Evolutionary conservation across 2,329 filamentous ascomycete genomes (phyloP).

Genomic region (Pseudogymnoascus sp.): DNA sequence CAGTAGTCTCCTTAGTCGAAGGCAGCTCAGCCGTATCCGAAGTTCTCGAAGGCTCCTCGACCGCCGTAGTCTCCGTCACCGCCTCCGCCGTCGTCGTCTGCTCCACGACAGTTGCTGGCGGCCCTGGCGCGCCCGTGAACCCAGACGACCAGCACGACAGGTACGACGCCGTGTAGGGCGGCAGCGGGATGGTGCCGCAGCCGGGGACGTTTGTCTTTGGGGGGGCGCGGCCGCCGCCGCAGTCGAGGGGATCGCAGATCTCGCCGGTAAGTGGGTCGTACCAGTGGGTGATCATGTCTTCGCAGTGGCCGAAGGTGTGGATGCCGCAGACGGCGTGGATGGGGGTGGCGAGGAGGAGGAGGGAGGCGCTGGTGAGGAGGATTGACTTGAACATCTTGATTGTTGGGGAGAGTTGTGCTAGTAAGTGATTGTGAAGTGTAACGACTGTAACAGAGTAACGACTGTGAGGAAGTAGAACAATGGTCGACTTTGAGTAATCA

Average conservation of each 20-base stretch:
- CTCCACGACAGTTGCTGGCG: background rate
- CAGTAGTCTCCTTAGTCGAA: background rate
- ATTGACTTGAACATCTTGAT: constrained; percentile 8
- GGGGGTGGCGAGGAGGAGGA: background rate
- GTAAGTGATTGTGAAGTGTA: background rate
- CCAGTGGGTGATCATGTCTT: constrained; percentile 18
- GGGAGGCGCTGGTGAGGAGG: background rate
- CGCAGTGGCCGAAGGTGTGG: constrained; percentile 8
- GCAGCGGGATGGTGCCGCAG: background rate
- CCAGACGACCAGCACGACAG: background rate
- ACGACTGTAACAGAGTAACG: background rate
- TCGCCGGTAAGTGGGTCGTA: constrained; percentile 19
- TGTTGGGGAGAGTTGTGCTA: background rate
- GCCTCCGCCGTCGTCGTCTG: background rate
- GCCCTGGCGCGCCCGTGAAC: background rate
- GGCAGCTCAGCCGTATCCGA: background rate
- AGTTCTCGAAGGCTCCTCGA: background rate
- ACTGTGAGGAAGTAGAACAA: background rate
- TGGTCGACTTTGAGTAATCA: background rate
- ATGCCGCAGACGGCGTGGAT: background rate
- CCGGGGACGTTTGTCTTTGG: constrained; percentile 1
- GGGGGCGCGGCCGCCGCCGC: constrained; percentile 16
- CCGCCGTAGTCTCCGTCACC: background rate
- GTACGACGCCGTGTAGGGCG: background rate
- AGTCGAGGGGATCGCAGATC: constrained; percentile 21